These are phyloP conservation scores for Vitis amurensis DNA, from an alignment of 164 flowering plant genomes.

Conservation along the genomic window DNA sequence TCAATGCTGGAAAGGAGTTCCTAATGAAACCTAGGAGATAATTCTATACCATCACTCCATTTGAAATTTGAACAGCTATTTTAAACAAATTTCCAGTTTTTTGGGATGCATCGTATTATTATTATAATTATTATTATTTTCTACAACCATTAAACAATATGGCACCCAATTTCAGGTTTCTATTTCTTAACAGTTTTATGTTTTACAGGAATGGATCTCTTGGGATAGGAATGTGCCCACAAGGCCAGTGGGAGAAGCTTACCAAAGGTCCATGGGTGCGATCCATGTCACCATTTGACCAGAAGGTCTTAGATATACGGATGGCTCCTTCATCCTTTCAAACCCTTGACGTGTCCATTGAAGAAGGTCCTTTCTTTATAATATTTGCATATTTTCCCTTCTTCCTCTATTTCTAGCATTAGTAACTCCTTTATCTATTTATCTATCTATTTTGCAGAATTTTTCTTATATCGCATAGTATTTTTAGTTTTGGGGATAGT, in stretches of 20 bases:
- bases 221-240: slow-evolving; percentile 77
- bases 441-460: slow-evolving; percentile 54
- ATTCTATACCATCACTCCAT: background rate
- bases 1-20: background rate
- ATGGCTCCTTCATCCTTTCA: slow-evolving; percentile 36
- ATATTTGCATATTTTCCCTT: background rate
- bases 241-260: slow-evolving; percentile 73
- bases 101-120: background rate
- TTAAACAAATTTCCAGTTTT: background rate
- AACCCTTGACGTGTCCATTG: slow-evolving; percentile 54
- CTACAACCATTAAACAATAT: background rate
- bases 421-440: background rate
- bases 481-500: slow-evolving; percentile 60
- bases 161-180: no score
- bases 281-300: slow-evolving; percentile 85
- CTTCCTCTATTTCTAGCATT: background rate
- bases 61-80: background rate
- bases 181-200: background rate
- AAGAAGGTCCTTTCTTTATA: slow-evolving; percentile 57
- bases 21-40: background rate
- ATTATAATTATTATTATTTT: background rate
- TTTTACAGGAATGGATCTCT: slow-evolving; percentile 66
- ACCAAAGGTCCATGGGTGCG: slow-evolving; percentile 65
- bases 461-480: slow-evolving; percentile 49
- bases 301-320: slow-evolving; percentile 69